Evolutionary conservation across 1,139 yeast genomes (phyloP), one percentile per base, ranked within the genome.

Genomic region (Arxiozyma heterogenica): DNA sequence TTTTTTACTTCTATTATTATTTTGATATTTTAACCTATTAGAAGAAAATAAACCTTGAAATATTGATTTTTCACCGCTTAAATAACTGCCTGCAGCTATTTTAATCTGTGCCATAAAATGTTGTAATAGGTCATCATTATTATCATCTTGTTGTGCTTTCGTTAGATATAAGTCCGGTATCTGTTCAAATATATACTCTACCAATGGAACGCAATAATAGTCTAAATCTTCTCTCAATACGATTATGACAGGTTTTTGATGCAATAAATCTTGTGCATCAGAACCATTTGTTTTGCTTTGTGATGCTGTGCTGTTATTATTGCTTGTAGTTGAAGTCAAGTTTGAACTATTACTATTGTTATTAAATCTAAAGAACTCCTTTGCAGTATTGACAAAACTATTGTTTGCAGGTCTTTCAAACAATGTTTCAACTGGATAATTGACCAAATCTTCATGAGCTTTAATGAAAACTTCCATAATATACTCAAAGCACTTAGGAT

Each of bases 151-250:
- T 48, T 55, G 57, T 51, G 76, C 75, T 27, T 48, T 49, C 7
- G 62, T 64, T 1, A 65, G 59, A 17, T 61, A 57, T 39, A 49
- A 54, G 51, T 76, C 75, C 23, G 49, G 23, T 25, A 49, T 44
- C 6, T 54, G 42, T 34, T 77, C 81, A 34, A 70, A 71, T 53
- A 68, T 64, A 49, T 81, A 70, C 45, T 58, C 55, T 41, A 59
- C 58, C 47, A 62, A 62, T 0, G 97, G 95, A 30, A 93, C 83
- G 56, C 95, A 88, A 70, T 91, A 94, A 71, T 81, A 94, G 68
- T 94, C 98, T 61, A 94, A 76, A 68, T 94, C 98, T 69, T 94
- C 99, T 58, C 97, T 77, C 54, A 94, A 75, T 4, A 93, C 97
- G 56, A 94, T 90, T 49, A 94, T 85, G 0, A 96, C 89, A 0